A percentile compares a stretch with the other conserved stretches of the same genome.
phyloP scores from a whole-genome alignment of 1,139 yeast genomes.

The Pneumocystis carinii region DNA sequence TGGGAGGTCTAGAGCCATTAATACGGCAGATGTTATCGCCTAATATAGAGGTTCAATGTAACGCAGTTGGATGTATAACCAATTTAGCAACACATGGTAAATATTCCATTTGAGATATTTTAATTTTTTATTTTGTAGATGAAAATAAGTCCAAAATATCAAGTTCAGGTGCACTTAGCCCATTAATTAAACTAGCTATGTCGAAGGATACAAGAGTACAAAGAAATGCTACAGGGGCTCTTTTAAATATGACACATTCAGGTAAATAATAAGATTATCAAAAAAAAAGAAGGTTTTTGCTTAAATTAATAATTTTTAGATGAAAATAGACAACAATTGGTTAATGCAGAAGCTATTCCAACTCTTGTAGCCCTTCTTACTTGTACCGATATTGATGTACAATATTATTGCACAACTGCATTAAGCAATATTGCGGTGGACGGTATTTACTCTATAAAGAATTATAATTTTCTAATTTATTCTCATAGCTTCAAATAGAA shows the following conservation, averaged over 20 bases:
- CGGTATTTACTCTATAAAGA: constrained; percentile 8
- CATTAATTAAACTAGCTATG: constrained; percentile 83
- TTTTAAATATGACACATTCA: constrained; percentile 94
- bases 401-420: constrained; percentile 95
- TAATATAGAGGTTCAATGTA: constrained; percentile 95
- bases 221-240: constrained; percentile 95
- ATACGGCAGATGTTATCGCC: constrained; percentile 96
- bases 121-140: constrained; percentile 28
- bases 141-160: constrained; percentile 93
- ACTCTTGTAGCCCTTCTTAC: constrained; percentile 80
- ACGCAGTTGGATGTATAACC: constrained; percentile 97
- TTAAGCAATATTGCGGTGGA: constrained; percentile 94
- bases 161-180: constrained; percentile 88
- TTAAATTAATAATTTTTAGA: constrained; percentile 24
- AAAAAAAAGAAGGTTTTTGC: background rate
- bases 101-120: background rate
- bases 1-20: constrained; percentile 94
- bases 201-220: constrained; percentile 92
- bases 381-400: constrained; percentile 88
- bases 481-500: constrained; percentile 52
- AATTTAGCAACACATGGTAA: constrained; percentile 80
- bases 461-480: background rate
- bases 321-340: constrained; percentile 91
- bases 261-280: background rate
- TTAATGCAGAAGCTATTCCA: constrained; percentile 96